Conservation (phyloP, 768 basidiomycete species). For the Infundibulicybe gibba region DNA sequence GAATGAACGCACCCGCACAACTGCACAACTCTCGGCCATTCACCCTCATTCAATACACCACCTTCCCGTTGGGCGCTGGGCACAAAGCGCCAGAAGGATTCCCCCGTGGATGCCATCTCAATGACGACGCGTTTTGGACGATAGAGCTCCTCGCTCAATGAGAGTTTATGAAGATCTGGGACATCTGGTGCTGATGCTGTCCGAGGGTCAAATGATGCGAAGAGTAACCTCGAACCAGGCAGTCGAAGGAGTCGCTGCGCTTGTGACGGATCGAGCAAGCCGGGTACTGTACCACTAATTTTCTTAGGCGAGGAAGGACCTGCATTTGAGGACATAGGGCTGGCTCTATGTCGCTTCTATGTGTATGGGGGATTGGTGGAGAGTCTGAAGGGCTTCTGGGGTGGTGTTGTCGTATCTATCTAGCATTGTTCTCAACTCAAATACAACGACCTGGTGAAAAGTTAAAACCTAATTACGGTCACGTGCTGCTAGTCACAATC, state of each 20-base stretch:
- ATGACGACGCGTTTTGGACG: conserved; percentile 72
- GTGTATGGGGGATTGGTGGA: no score
- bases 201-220: conserved; percentile 72
- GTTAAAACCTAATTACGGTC: no score
- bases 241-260: conserved; percentile 55
- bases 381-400: no score
- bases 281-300: conserved; percentile 50
- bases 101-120: conserved; percentile 56
- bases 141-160: conserved; percentile 40
- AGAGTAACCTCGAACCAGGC: conserved; percentile 57
- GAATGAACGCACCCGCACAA: conserved; percentile 60
- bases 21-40: conserved; percentile 64
- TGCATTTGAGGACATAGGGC: no score
- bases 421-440: no score
- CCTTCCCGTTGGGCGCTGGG: conserved; percentile 60
- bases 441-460: no score
- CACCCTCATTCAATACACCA: conserved; percentile 61
- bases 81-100: conserved; percentile 72
- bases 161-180: conserved; percentile 35
- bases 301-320: not conserved
- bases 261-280: conserved; percentile 63
- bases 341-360: no score
- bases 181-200: conserved; percentile 46
- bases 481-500: no score
- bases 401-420: no score